Conservation (phyloP, 169 alveolate species). For the Hepatocystis sp. region DNA sequence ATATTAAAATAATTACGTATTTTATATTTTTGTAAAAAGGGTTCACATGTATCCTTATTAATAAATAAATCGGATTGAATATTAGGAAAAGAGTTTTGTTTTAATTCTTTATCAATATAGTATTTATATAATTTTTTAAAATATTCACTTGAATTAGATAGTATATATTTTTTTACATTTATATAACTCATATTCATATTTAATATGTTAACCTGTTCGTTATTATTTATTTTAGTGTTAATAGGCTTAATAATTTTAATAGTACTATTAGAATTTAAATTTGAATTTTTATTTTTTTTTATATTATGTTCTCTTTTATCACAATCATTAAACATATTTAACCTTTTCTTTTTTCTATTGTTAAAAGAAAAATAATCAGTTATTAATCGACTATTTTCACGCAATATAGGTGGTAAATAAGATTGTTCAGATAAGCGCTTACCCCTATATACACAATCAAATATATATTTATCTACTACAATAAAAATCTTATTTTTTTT, state of each 20-base stretch:
- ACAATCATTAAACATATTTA: neutral
- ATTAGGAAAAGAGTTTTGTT: slow-evolving; percentile 26
- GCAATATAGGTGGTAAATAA: slow-evolving; percentile 27
- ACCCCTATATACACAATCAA: slow-evolving; percentile 26
- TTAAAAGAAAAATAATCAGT: slow-evolving; percentile 62
- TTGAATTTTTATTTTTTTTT: neutral
- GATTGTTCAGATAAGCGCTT: slow-evolving; percentile 55
- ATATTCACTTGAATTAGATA: slow-evolving; percentile 26
- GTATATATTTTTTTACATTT: slow-evolving; percentile 32
- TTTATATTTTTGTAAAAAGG: slow-evolving; percentile 20
- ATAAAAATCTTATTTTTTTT: slow-evolving; percentile 52
- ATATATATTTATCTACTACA: slow-evolving; percentile 42
- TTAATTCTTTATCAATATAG: slow-evolving; percentile 33
- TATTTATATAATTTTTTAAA: slow-evolving; percentile 27
- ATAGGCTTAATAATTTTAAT: no score
- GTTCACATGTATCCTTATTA: slow-evolving; percentile 38
- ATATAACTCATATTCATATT: slow-evolving; percentile 48
- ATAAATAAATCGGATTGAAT: slow-evolving; percentile 26
- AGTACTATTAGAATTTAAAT: neutral
- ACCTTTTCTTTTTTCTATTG: neutral
- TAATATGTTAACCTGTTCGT: slow-evolving; percentile 23
- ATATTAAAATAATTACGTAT: slow-evolving; percentile 28
- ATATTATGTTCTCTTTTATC: neutral
- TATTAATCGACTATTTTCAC: slow-evolving; percentile 33
- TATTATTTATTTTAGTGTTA: neutral